Evolutionary conservation across 192 early-diverging fungal genomes (phyloP).

Genomic region (Coemansia sp.): DNA sequence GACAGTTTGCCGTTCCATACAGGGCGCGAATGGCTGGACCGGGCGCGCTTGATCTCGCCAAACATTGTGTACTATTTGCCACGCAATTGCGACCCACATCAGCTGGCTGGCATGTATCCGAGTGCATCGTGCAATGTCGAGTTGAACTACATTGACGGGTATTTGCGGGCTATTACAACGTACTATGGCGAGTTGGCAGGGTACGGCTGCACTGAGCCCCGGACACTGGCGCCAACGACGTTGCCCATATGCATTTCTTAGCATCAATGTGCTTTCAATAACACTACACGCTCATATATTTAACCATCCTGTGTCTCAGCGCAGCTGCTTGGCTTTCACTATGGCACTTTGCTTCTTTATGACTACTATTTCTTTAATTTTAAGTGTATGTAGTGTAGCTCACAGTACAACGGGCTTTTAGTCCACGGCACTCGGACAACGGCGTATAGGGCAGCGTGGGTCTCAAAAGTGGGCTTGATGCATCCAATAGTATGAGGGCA

Average conservation of each 20-base stretch:
- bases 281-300: no score
- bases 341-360: no score
- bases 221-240: background rate
- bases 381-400: no score
- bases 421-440: no score
- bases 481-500: no score
- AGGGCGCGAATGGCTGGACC: slow-evolving; percentile 60
- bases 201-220: slow-evolving; percentile 22
- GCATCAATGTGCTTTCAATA: background rate
- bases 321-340: no score
- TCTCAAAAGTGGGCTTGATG: no score
- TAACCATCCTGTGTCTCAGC: no score
- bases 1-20: slow-evolving; percentile 50
- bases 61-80: slow-evolving; percentile 89
- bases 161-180: slow-evolving; percentile 67
- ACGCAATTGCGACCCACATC: slow-evolving; percentile 69
- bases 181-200: slow-evolving; percentile 77
- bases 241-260: background rate
- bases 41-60: slow-evolving; percentile 63
- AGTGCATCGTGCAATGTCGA: slow-evolving; percentile 77
- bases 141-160: slow-evolving; percentile 65
- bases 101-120: slow-evolving; percentile 62
- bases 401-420: no score
- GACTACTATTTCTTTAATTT: no score
- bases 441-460: no score